A percentile compares a stretch with the other conserved stretches of the same genome.
phyloP scores from a whole-genome alignment of 2,329 filamentous ascomycete species.

The Colletotrichum sp. region DNA sequence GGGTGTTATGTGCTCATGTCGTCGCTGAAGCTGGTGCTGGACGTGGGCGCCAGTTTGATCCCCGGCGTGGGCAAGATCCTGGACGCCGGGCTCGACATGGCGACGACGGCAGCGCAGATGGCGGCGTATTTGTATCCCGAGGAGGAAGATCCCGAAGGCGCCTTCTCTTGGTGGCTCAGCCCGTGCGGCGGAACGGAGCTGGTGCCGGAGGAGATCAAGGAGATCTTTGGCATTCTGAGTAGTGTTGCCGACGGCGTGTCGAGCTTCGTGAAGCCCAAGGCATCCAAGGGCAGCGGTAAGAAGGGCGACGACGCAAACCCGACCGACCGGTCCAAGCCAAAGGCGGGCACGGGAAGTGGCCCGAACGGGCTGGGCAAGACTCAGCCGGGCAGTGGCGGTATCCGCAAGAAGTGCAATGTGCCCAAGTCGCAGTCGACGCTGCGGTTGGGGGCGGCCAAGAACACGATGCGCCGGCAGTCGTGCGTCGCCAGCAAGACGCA shows the following conservation, averaged over 20 bases:
- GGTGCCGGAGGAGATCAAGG: conserved; percentile 1
- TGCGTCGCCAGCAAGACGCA: conserved; percentile 18
- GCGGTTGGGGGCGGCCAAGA: neutral
- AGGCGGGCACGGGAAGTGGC: neutral
- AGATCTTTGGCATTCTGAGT: neutral
- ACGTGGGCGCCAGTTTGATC: neutral
- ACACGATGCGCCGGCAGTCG: conserved; percentile 21
- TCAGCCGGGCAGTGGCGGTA: neutral
- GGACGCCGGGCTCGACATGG: neutral
- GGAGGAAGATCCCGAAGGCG: neutral
- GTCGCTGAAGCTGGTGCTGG: neutral
- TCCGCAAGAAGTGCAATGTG: conserved; percentile 15
- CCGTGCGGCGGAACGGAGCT: conserved; percentile 2
- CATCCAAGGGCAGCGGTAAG: neutral
- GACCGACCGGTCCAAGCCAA: neutral
- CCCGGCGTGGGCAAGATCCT: neutral
- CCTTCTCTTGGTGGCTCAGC: neutral
- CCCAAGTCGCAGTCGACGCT: neutral
- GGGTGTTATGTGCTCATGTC: neutral
- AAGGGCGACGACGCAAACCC: conserved; percentile 9
- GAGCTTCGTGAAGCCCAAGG: conserved; percentile 7
- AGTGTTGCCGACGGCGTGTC: neutral
- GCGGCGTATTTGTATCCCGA: neutral
- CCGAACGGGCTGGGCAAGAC: no score
- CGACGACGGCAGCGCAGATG: neutral